phyloP scores from a whole-genome alignment of 208 protist genomes.

The Leishmania major region DNA sequence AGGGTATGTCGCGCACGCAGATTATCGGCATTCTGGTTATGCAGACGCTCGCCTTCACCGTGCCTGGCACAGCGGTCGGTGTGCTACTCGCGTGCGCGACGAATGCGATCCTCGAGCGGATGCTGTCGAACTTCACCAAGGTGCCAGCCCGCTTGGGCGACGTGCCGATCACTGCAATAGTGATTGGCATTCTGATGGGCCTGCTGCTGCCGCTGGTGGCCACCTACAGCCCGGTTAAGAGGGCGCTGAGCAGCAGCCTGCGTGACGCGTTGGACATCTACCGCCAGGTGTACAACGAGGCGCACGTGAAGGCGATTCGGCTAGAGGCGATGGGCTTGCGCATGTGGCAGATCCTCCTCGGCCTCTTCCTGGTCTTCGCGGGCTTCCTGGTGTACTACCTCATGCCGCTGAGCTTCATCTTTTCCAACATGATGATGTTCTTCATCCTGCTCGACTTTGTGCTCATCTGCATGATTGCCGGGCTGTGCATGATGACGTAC shows the following conservation, averaged over 20 bases:
- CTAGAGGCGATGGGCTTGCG: slow-evolving; percentile 91
- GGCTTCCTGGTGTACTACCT: slow-evolving; percentile 97
- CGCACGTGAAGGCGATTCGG: slow-evolving; percentile 83
- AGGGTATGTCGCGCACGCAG: slow-evolving; percentile 84
- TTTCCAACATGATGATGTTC: slow-evolving; percentile 87
- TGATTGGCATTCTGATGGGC: slow-evolving; percentile 74
- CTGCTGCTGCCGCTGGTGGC: slow-evolving; percentile 87
- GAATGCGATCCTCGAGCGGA: slow-evolving; percentile 69
- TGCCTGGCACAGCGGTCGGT: slow-evolving; percentile 89
- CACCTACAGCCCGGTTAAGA: slow-evolving; percentile 78
- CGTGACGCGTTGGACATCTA: slow-evolving; percentile 95
- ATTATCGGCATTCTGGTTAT: slow-evolving; percentile 84
- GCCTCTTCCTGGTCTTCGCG: slow-evolving; percentile 72
- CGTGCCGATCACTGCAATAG: slow-evolving; percentile 37
- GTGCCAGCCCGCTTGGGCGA: slow-evolving; percentile 23
- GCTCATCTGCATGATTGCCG: slow-evolving; percentile 92
- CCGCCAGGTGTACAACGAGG: slow-evolving; percentile 89
- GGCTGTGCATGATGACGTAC: slow-evolving; percentile 87
- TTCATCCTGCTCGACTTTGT: slow-evolving; percentile 91
- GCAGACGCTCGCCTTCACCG: slow-evolving; percentile 88
- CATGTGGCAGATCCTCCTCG: slow-evolving; percentile 73
- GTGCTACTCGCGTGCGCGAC: slow-evolving; percentile 59
- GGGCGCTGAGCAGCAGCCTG: slow-evolving; percentile 82
- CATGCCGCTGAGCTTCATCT: slow-evolving; percentile 93
- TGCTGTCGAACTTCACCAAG: slow-evolving; percentile 68